Percentiles rank a stretch among this genome's conserved stretches.
Conservation (phyloP, 352 stramenopile species). For the Pythium pyrilobum region DNA sequence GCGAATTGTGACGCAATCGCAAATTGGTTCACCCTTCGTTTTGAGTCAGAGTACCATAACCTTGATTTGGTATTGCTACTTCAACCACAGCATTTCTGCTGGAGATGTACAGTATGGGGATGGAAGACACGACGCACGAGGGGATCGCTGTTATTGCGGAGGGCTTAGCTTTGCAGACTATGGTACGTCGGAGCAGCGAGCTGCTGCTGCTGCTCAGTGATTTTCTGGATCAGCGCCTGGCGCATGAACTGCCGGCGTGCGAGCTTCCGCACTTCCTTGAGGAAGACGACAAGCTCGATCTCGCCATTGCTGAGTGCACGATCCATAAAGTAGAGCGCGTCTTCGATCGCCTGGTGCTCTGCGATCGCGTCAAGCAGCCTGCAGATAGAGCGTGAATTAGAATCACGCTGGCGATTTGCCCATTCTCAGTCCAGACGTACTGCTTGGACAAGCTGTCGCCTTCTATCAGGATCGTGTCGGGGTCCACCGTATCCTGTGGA, state of each 20-base stretch:
- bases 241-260: constrained; percentile 89
- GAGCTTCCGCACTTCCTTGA: constrained; percentile 89
- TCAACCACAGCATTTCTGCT: too few species aligned
- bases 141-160: neutral
- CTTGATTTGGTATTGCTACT: too few species aligned
- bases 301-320: constrained; percentile 82
- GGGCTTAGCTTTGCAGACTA: constrained; percentile 21
- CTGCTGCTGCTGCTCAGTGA: constrained; percentile 74
- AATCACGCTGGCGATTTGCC: neutral
- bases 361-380: constrained; percentile 77
- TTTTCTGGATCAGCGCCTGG: constrained; percentile 84
- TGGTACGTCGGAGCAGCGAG: constrained; percentile 49
- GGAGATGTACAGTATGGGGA: too few species aligned
- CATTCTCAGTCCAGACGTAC: constrained; percentile 49
- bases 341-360: constrained; percentile 86
- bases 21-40: too few species aligned
- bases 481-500: constrained; percentile 57
- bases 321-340: constrained; percentile 91
- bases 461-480: constrained; percentile 77
- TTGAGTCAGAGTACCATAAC: too few species aligned
- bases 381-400: neutral
- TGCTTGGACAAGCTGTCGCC: constrained; percentile 72
- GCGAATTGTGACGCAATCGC: too few species aligned
- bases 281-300: constrained; percentile 77
- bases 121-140: too few species aligned